Base-by-base conservation (phyloP, 495 filamentous ascomycete species). In the Rhypophila decipiens region DNA sequence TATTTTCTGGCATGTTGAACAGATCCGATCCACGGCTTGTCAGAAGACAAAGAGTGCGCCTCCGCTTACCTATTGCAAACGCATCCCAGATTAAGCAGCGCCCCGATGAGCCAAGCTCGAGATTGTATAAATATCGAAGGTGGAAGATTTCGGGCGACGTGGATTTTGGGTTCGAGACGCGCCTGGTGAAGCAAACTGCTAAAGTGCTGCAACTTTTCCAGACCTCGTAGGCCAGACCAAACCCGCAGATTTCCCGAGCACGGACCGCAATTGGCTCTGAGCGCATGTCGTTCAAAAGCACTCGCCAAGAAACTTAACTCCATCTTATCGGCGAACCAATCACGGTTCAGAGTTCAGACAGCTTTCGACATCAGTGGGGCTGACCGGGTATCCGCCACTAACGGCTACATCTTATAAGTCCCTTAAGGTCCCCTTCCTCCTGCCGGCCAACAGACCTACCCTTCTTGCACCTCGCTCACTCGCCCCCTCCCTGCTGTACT, bases 151-250 rank as follows among this genome's bases (percentile, higher is more conserved):
- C 4, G 11, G 13, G 43, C 10, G 13, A 18, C 21, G 20, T 40
- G 10, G 42, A 36, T 21, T 10, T 13, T 33, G 17, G 24, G 29
- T 39, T 5, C 10, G 31, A 42, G 24, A 24, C 42, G 33, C 38
- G 46, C 48, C 43, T 21, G 15, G n/a, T n/a, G n/a, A n/a, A n/a
- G n/a, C n/a, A n/a, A n/a, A n/a, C n/a, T n/a, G n/a, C n/a, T n/a
- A n/a, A 44, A 60, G 60, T 60, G 57, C 53, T 37, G 5, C 5
- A 18, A 18, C 19, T 63, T 63, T 55, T 39, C 37, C 44, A n/a
- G n/a, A n/a, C n/a, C n/a, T n/a, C n/a, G n/a, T n/a, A n/a, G n/a
- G n/a, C n/a, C n/a, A n/a, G n/a, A n/a, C 31, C 36, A 20, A 33
- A 24, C 36, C 19, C 42, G 7, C 33, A 22, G 46, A 44, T 44